Percentiles rank a stretch among this genome's conserved stretches.
Evolutionary conservation across 78 protist species (phyloP).

Genomic region (Bodo saltans): DNA sequence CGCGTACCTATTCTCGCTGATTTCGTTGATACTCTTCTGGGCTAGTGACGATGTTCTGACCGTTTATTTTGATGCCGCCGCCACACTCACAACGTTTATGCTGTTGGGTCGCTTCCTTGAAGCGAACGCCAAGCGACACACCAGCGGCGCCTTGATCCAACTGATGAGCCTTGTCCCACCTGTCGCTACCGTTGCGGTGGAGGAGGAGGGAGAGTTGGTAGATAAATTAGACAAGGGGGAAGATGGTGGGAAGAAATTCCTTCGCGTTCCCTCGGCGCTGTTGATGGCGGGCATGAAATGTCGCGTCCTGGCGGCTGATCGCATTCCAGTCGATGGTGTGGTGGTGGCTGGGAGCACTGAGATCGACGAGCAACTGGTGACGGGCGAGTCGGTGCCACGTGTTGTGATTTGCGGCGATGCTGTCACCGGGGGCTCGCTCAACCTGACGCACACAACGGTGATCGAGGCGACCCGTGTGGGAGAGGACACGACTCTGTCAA

Average conservation of each 20-base stretch:
- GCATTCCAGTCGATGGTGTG: slow-evolving; percentile 70
- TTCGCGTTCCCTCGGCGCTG: neutral
- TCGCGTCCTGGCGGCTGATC: slow-evolving; percentile 69
- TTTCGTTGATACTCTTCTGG: slow-evolving; percentile 39
- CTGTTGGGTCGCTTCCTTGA: slow-evolving; percentile 81
- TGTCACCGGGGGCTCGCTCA: slow-evolving; percentile 87
- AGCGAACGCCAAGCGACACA: slow-evolving; percentile 74
- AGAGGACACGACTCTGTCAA: slow-evolving; percentile 64
- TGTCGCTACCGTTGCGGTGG: slow-evolving; percentile 33
- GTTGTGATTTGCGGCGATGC: slow-evolving; percentile 53
- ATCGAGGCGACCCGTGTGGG: slow-evolving; percentile 69
- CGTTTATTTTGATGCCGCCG: slow-evolving; percentile 54
- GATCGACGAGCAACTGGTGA: slow-evolving; percentile 85
- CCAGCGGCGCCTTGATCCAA: slow-evolving; percentile 64
- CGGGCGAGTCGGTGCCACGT: slow-evolving; percentile 86
- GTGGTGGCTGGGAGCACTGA: slow-evolving; percentile 43
- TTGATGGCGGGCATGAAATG: slow-evolving; percentile 68
- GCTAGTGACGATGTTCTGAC: slow-evolving; percentile 34
- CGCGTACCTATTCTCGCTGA: slow-evolving; percentile 71
- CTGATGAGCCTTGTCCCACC: slow-evolving; percentile 58
- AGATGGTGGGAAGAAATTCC: neutral
- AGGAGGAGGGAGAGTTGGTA: neutral
- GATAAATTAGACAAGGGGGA: no score
- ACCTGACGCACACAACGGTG: slow-evolving; percentile 48
- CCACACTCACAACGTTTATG: slow-evolving; percentile 76